Base-by-base conservation (phyloP, 345 rosid genomes). In the Rhizophora mangle region DNA sequence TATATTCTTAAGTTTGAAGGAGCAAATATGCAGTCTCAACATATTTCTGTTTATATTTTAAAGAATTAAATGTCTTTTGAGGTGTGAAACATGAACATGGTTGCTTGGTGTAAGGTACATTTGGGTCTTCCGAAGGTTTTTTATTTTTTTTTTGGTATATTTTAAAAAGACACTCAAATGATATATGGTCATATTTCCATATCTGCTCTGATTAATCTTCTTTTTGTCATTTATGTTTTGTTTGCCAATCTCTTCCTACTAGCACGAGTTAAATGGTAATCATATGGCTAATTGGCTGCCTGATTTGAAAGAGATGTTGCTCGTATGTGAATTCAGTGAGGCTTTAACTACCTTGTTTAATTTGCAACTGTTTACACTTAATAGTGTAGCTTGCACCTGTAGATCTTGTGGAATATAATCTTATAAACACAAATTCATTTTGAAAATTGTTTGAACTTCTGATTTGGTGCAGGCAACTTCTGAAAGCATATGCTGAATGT, bases 401-500 rank as follows among this genome's bases (percentile, higher is more conserved):
- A 3, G 16, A 55, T 55, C 29, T 55, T 55, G 9, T 10, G 16
- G 18, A 16, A 8, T 22, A 9, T 9, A 18, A 55, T 55, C 59
- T 55, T 22, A 9, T 13, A 22, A 22, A 22, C 29, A 20, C n/a
- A 27, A 13, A 47, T 32, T 61, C 11, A 22, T 55, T 21, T 32
- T 55, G 19, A 3, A 18, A 29, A 18, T 65, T 16, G 9, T 53
- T 31, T 32, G 21, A 51, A 58, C 57, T 68, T 32, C 56, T 65
- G 57, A 68, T 68, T 73, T 5, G 68, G 56, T 76, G 77, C 82
- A 92, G 99, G 82, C 97, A 90, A 74, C 91, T 96, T 62, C 75
- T 92, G 46, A 92, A 89, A 78, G 91, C 83, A 32, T 96, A 92
- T 68, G 88, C 98, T 16, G 80, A 84, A 74, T 96, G 96, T 67